These are phyloP conservation scores for Hyaloscypha finlandica DNA, from an alignment of 495 filamentous ascomycete genomes.

Conservation along the genomic window DNA sequence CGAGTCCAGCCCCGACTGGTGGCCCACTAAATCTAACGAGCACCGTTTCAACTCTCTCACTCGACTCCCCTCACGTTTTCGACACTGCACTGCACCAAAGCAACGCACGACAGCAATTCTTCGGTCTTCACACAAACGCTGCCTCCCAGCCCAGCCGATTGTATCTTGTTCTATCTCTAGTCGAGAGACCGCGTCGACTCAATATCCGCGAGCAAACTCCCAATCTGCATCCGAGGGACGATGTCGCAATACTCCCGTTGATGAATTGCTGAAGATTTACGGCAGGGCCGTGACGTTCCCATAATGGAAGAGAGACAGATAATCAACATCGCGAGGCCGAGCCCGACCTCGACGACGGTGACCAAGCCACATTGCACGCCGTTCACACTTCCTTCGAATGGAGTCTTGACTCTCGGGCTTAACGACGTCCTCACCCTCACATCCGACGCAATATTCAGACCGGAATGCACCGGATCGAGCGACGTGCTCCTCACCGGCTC, in stretches of 20 bases:
- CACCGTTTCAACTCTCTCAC: too few relatives aligned
- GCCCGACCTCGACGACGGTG: slow-evolving; percentile 13
- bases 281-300: slow-evolving; percentile 26
- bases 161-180: background rate
- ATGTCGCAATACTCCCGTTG: slow-evolving; percentile 24
- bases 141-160: background rate
- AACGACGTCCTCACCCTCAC: slow-evolving; percentile 58
- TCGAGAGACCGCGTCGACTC: background rate
- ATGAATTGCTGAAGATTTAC: slow-evolving; percentile 17
- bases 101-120: slow-evolving; percentile 6
- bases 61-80: too few relatives aligned
- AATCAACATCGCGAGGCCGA: slow-evolving; percentile 21
- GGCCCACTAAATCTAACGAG: too few relatives aligned
- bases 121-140: background rate
- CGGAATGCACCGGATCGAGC: slow-evolving; percentile 52
- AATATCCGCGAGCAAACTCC: background rate
- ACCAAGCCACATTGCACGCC: slow-evolving; percentile 53
- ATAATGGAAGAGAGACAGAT: slow-evolving; percentile 29
- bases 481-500: slow-evolving; percentile 36
- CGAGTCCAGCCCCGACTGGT: too few relatives aligned
- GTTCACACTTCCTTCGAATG: slow-evolving; percentile 62
- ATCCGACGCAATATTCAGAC: slow-evolving; percentile 62
- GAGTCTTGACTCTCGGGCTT: slow-evolving; percentile 58
- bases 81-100: background rate
- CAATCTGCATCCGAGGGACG: slow-evolving; percentile 2